Base-by-base conservation (phyloP, 1,284 basidiomycete species). In the Sparassis latifolia region DNA sequence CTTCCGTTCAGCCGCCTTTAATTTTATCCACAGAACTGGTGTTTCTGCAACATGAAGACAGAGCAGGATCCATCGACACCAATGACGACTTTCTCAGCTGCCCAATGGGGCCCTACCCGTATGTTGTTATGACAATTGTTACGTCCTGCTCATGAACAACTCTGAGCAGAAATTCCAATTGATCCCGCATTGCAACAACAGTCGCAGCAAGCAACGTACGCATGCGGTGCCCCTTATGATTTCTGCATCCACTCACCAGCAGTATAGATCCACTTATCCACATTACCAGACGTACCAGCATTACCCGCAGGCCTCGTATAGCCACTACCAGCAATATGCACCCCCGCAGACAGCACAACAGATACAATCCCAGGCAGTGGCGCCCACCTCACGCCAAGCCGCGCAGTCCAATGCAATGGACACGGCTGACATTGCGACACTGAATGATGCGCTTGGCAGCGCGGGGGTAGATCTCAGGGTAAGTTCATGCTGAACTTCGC, bases 391-490 rank as follows among this genome's bases (percentile, higher is more conserved):
- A 33, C 56, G 59, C 12, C 63, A 58, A 31, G 64, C 66, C 33
- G 65, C 46, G 4, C 44, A 47, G 40, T 46, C 60, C 63, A 29
- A 68, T 76, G 54, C 60, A 10, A 54, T 69, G 47, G 84, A 86
- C 55, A 83, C 79, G 3, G 69, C 82, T 1, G 87, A 89, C 60
- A 77, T 89, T 38, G 79, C 86, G 7, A 86, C 84, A 3, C 62
- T 92, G 43, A 91, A 89, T 52, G 89, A 92, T 62, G 89, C 87
- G 2, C 67, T 91, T 3, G 89, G 87, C 4, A 89, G 86, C 60
- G 87, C 88, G 10, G 89, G 89, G 10, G 86, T 92, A 5, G 89
- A 92, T 69, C 69, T 91, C 37, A 71, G 85, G 62, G 88, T 88
- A 59, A 55, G 75, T 68, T 37, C 32, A 10, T 33, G 10, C 39